A percentile compares a stretch with the other conserved stretches of the same genome.
phyloP scores from a whole-genome alignment of 1,139 yeast species.

The Saccharomyces hybrid region DNA sequence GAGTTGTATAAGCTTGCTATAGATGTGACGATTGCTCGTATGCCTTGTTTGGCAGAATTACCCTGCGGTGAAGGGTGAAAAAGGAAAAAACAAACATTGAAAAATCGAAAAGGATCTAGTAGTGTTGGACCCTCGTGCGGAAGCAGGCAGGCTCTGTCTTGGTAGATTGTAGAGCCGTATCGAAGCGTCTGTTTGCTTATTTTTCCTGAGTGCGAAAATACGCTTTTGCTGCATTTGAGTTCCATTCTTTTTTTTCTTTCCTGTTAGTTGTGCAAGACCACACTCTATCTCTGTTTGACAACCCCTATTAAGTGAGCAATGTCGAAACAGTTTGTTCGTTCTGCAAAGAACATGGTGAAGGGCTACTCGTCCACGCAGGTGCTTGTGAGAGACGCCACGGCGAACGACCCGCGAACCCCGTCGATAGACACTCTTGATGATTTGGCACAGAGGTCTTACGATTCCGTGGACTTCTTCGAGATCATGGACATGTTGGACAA shows the following conservation, averaged over 20 bases:
- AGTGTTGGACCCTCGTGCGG: not conserved
- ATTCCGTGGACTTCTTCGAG: constrained; percentile 71
- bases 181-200: not conserved
- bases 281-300: not conserved
- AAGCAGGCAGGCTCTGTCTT: not conserved
- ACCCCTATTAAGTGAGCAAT: constrained; percentile 19
- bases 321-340: constrained; percentile 76
- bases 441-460: constrained; percentile 66
- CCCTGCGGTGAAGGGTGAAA: constrained; percentile 1
- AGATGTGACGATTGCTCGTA: not conserved
- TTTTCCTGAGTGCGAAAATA: not conserved
- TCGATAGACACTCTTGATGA: constrained; percentile 78
- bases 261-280: not conserved
- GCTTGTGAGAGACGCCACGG: constrained; percentile 85
- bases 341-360: constrained; percentile 85
- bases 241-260: not conserved
- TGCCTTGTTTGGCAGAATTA: not conserved
- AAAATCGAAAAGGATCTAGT: not conserved
- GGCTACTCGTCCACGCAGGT: constrained; percentile 87
- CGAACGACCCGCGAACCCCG: constrained; percentile 85
- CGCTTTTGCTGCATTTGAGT: not conserved
- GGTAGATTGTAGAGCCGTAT: not conserved
- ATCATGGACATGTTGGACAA: constrained; percentile 94
- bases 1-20: not conserved
- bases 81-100: not conserved